Evolutionary conservation across 179 eudicot species (phyloP).

Genomic region (Actinidia polygama): DNA sequence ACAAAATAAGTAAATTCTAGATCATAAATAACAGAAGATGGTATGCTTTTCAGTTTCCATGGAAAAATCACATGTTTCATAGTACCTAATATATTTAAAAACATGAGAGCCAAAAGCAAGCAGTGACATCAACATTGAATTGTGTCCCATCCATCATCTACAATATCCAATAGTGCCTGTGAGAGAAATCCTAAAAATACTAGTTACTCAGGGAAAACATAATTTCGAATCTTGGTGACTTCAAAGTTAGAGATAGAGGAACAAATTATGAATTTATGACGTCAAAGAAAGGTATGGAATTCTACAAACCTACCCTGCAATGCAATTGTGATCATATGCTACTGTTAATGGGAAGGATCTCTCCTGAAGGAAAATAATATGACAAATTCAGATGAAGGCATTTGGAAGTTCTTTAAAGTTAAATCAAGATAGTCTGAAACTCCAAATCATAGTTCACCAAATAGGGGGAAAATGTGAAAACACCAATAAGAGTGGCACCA

Average conservation of each 20-base stretch:
- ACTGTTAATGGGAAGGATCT: constrained; percentile 39
- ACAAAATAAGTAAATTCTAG: background rate
- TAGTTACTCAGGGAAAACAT: background rate
- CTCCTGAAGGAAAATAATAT: constrained; percentile 45
- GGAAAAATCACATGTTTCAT: constrained; percentile 16
- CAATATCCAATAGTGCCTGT: constrained; percentile 1
- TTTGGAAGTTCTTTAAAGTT: background rate
- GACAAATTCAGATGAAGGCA: constrained; percentile 10
- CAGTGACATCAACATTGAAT: constrained; percentile 93
- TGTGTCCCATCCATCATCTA: constrained; percentile 76
- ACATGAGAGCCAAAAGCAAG: constrained; percentile 95
- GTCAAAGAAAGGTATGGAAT: constrained; percentile 3
- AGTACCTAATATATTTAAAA: constrained; percentile 67
- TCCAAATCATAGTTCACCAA: background rate
- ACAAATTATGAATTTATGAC: background rate
- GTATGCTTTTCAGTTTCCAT: background rate
- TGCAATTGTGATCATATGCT: constrained; percentile 63
- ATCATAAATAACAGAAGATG: background rate
- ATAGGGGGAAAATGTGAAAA: background rate
- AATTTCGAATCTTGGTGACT: background rate
- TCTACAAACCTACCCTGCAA: constrained; percentile 72
- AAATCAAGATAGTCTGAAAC: background rate
- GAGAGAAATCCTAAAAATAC: background rate
- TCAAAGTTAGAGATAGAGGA: background rate
- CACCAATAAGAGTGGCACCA: background rate